Conservation (phyloP, 1,284 basidiomycete species). For the Naganishia sp. region DNA sequence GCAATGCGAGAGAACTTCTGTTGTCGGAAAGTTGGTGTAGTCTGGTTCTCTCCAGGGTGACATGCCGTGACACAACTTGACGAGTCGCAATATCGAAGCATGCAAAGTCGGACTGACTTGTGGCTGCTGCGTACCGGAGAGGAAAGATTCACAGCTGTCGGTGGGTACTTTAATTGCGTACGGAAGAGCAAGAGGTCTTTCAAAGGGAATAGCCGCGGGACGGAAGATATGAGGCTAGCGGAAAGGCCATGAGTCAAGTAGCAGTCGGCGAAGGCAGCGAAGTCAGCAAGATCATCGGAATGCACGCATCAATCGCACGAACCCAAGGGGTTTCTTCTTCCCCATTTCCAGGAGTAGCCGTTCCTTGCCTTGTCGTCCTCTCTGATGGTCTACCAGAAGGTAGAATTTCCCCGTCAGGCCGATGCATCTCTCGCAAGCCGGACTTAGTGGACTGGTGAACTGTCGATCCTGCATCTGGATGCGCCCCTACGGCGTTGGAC, state of each 20-base stretch:
- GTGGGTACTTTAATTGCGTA: slow-evolving; percentile 1
- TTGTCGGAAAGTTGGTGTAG: slow-evolving; percentile 43
- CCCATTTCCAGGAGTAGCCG: slow-evolving; percentile 22
- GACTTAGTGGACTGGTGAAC: not conserved
- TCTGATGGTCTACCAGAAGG: slow-evolving; percentile 9
- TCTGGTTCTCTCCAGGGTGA: slow-evolving; percentile 43
- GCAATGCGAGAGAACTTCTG: slow-evolving; percentile 43
- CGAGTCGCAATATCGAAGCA: slow-evolving; percentile 44
- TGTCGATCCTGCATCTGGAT: not conserved
- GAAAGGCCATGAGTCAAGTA: not conserved
- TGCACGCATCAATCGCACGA: slow-evolving; percentile 8
- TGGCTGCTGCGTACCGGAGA: slow-evolving; percentile 1
- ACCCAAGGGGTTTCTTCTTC: slow-evolving; percentile 44
- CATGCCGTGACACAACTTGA: slow-evolving; percentile 43
- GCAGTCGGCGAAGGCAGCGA: too few relatives aligned
- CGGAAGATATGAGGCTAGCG: slow-evolving; percentile 17
- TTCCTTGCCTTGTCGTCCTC: slow-evolving; percentile 14
- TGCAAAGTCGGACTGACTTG: slow-evolving; percentile 38
- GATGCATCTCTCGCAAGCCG: not conserved
- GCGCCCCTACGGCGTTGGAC: not conserved
- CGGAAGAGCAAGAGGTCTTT: slow-evolving; percentile 15
- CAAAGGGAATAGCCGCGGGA: slow-evolving; percentile 2
- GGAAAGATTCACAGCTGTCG: slow-evolving; percentile 1
- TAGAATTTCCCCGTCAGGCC: not conserved
- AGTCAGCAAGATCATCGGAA: not conserved